These are phyloP conservation scores for Botrytis medusae DNA, from an alignment of 2,329 filamentous ascomycete species.

Conservation along the genomic window DNA sequence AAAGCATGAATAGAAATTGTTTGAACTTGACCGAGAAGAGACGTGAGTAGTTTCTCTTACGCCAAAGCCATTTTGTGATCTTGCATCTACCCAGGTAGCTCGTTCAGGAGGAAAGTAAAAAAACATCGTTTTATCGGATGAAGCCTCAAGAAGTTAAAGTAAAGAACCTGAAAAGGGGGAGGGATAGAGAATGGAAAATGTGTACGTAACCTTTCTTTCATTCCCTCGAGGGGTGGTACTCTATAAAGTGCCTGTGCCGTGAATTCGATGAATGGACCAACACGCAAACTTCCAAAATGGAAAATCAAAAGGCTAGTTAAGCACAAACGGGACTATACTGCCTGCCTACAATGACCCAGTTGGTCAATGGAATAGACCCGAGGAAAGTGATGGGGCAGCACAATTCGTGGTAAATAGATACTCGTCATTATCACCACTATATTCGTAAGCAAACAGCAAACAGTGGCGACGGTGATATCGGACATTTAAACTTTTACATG, in stretches of 20 bases:
- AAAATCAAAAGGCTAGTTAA: background rate
- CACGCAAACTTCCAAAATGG: background rate
- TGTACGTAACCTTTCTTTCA: background rate
- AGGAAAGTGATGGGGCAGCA: background rate
- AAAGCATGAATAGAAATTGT: background rate
- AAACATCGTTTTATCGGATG: background rate
- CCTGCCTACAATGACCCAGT: background rate
- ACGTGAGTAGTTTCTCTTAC: background rate
- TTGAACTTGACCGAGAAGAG: constrained; percentile 6
- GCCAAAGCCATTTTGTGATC: background rate
- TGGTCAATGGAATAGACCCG: background rate
- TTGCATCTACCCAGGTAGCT: background rate
- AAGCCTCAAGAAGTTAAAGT: background rate
- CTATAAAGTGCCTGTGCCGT: background rate
- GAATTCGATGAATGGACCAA: background rate
- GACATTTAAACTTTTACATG: background rate
- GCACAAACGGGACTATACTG: background rate
- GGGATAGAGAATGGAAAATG: background rate
- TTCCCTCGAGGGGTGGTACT: background rate
- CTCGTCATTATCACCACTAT: constrained; percentile 9
- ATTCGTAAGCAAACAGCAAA: constrained; percentile 11
- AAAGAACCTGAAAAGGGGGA: background rate
- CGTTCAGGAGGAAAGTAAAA: background rate
- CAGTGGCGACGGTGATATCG: constrained; percentile 2
- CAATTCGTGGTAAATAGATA: background rate